These are phyloP conservation scores for Cichorium intybus DNA, from an alignment of 140 eudicot species.

Conservation along the genomic window DNA sequence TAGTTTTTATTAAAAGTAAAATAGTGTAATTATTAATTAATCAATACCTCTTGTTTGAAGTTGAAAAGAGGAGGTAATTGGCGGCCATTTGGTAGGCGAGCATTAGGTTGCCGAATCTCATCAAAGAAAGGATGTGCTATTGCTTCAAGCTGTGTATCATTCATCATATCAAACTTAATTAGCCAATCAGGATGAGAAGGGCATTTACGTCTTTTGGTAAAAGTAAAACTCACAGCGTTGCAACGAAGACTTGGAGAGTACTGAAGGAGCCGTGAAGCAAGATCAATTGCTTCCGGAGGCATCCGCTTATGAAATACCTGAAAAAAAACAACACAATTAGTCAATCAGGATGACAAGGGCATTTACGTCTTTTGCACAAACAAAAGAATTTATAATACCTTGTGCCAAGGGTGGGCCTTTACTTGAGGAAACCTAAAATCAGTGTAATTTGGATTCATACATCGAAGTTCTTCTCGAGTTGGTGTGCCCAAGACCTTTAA, in stretches of 20 bases:
- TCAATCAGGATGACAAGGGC: not conserved
- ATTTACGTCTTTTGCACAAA: not conserved
- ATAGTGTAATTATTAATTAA: too few species aligned
- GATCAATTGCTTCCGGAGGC: conserved; percentile 93
- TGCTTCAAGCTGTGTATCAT: conserved; percentile 45
- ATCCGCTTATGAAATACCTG: conserved; percentile 78
- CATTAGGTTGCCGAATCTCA: conserved; percentile 59
- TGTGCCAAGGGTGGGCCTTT: conserved; percentile 76
- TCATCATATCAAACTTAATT: not conserved
- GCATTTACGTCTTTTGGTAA: too few species aligned
- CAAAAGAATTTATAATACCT: conserved; percentile 51
- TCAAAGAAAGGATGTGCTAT: conserved; percentile 63
- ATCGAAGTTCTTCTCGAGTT: conserved; percentile 70
- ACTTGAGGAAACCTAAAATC: conserved; percentile 73
- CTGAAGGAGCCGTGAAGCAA: conserved; percentile 79
- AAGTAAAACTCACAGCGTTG: conserved; percentile 61
- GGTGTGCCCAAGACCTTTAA: conserved; percentile 69
- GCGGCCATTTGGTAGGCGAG: conserved; percentile 53
- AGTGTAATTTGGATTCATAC: conserved; percentile 70
- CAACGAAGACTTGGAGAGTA: conserved; percentile 86
- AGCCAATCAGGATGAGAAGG: too few species aligned
- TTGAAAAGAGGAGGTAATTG: conserved; percentile 61
- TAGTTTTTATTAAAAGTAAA: too few species aligned
- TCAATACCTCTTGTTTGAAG: conserved; percentile 66
- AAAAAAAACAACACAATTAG: not conserved